These are phyloP conservation scores for Neurospora sp. DNA, from an alignment of 2,329 filamentous ascomycete species.

Conservation along the genomic window DNA sequence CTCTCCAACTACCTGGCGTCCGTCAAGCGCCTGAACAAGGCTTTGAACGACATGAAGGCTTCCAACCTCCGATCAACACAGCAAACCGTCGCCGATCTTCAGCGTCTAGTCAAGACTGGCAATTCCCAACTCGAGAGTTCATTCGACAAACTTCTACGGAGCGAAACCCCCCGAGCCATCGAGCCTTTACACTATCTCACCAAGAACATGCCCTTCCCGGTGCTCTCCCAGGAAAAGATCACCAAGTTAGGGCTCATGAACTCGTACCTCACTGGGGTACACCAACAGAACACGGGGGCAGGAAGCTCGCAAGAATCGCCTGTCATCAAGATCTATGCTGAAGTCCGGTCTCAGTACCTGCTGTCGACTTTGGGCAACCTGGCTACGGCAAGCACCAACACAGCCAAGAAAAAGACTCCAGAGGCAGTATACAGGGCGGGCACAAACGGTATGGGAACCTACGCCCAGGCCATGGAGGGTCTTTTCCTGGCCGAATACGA, in stretches of 20 bases:
- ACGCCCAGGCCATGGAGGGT: conserved; percentile 77
- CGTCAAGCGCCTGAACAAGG: conserved; percentile 77
- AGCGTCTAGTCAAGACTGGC: conserved; percentile 65
- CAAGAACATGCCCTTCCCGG: conserved; percentile 77
- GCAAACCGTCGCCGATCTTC: conserved; percentile 73
- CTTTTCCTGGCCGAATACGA: conserved; percentile 85
- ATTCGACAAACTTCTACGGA: conserved; percentile 65
- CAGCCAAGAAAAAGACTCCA: conserved; percentile 68
- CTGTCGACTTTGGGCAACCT: conserved; percentile 72
- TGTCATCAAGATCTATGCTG: conserved; percentile 73
- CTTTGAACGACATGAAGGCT: conserved; percentile 72
- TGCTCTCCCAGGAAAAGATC: conserved; percentile 65
- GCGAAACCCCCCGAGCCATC: conserved; percentile 67
- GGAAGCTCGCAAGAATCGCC: conserved; percentile 49
- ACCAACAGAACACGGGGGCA: conserved; percentile 35
- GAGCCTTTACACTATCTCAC: conserved; percentile 90
- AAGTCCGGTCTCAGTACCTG: conserved; percentile 81
- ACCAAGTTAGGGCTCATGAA: conserved; percentile 72
- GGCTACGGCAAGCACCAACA: conserved; percentile 75
- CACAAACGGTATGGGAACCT: conserved; percentile 84
- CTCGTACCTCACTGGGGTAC: conserved; percentile 57
- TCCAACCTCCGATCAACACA: conserved; percentile 93
- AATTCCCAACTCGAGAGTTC: conserved; percentile 75
- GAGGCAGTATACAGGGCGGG: conserved; percentile 80
- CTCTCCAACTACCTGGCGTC: conserved; percentile 79